Conservation (phyloP, 164 flowering plant species). For the Stephania japonica region DNA sequence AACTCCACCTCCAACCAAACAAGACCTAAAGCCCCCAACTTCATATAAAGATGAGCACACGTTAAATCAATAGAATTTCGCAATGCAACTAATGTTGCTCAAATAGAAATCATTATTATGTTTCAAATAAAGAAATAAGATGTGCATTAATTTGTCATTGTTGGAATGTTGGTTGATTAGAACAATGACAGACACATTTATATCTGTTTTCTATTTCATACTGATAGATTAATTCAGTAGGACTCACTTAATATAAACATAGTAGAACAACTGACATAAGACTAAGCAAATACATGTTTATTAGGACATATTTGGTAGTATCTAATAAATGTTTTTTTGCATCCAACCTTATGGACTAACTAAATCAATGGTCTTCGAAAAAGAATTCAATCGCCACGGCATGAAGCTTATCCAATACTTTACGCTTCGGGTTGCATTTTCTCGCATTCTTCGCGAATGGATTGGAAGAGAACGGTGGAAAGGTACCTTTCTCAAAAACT, state of each 20-base stretch:
- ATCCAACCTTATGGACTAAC: not conserved
- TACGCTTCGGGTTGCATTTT: slow-evolving; percentile 74
- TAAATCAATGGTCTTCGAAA: not conserved
- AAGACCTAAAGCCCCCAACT: no score
- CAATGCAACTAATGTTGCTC: no score
- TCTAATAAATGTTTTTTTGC: not conserved
- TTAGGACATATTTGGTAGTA: not conserved
- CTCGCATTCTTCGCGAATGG: slow-evolving; percentile 85
- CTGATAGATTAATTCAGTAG: not conserved
- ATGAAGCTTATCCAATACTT: slow-evolving; percentile 4
- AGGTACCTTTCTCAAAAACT: slow-evolving; percentile 89
- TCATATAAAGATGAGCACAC: no score
- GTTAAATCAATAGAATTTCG: no score
- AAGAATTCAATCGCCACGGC: not conserved
- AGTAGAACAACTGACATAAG: not conserved
- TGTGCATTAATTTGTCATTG: no score
- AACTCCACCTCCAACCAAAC: no score
- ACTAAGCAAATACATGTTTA: not conserved
- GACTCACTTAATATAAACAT: no score
- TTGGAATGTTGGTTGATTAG: no score
- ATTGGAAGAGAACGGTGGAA: slow-evolving; percentile 78
- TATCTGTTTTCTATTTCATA: no score
- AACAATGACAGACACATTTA: no score
- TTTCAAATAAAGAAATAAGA: no score
- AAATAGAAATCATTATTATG: no score